Evolutionary conservation across 495 filamentous ascomycete genomes (phyloP), one percentile per base, ranked within the genome.

Genomic region (Terfezia boudieri): DNA sequence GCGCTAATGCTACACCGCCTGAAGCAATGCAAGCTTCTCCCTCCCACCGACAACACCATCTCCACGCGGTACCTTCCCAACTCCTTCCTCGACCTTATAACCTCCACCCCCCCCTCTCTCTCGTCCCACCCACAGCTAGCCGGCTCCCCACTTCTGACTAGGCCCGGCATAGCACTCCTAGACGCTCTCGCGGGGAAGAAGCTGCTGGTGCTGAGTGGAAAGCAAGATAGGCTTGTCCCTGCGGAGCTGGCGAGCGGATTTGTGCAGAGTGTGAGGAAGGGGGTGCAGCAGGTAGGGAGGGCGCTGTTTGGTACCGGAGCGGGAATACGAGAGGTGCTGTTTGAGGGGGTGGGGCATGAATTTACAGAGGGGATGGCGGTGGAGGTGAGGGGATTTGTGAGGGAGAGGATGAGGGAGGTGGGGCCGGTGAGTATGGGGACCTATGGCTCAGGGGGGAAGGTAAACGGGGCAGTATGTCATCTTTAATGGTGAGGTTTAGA

Each of bases 141-240:
- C 52, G 61, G 22, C 56, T 58, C 22, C 57, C 66, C 17, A 61
- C 69, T 23, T 43, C 56, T 32, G 26, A 32, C 26, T 5, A 32
- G 26, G 20, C 2, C 2, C 26, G 4, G 26, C 26, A 4, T 1
- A 7, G 4, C 1, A 32, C 26, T 7, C 1, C 26, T 32, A 7
- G 26, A 32, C 36, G 49, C 62, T 20, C 61, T 60, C 12, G 69
- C 68, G 0, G 78, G 79, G 0, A 98, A 95, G 67, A 77, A 71
- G 54, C 78, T 95, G 55, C 67, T 95, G 53, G 77, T 83, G 56
- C 68, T 92, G 56, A 80, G 80, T 11, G 90, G 89, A 0, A 81
- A 71, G 0, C 70, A 70, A 16, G 90, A 98, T 65, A 86, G 84
- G 61, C 66, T 96, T 50, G 89, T 98, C 17, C 89, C 90, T 8